Evolutionary conservation across 1,284 basidiomycete species (phyloP).

Genomic region (Paramarasmius palmivorus): DNA sequence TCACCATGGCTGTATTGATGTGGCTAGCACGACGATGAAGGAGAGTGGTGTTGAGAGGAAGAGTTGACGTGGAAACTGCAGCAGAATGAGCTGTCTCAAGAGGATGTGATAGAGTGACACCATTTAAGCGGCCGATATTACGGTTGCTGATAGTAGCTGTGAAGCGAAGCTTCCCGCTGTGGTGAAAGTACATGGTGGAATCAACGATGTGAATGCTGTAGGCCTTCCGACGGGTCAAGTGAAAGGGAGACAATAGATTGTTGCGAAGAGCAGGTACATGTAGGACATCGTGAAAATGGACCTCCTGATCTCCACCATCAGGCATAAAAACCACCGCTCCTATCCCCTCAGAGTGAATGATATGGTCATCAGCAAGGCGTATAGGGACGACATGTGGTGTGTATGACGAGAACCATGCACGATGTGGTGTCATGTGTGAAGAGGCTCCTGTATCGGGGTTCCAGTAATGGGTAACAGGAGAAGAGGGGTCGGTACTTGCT

Average conservation of each 20-base stretch:
- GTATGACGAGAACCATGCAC: slow-evolving; percentile 20
- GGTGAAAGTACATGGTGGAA: slow-evolving; percentile 13
- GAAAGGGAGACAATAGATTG: slow-evolving; percentile 30
- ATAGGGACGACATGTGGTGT: slow-evolving; percentile 22
- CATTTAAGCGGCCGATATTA: slow-evolving; percentile 10
- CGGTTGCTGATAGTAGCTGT: slow-evolving; percentile 15
- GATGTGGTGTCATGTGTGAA: slow-evolving; percentile 12
- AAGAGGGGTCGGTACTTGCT: slow-evolving; percentile 8
- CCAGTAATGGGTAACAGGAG: slow-evolving; percentile 3
- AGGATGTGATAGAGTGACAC: background rate
- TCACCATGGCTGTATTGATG: background rate
- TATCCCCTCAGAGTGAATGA: slow-evolving; percentile 31
- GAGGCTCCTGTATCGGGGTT: slow-evolving; percentile 14
- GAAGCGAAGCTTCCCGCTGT: slow-evolving; percentile 11
- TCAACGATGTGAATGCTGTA: slow-evolving; percentile 17
- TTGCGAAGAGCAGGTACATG: slow-evolving; percentile 30
- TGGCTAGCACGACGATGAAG: slow-evolving; percentile 31
- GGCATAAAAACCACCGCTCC: slow-evolving; percentile 31
- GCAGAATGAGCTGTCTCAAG: background rate
- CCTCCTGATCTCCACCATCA: slow-evolving; percentile 14
- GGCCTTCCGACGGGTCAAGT: slow-evolving; percentile 14
- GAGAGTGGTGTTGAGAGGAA: slow-evolving; percentile 19
- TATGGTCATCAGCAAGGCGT: slow-evolving; percentile 25
- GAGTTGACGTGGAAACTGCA: slow-evolving; percentile 1
- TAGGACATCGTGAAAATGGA: slow-evolving; percentile 31